Percentiles rank a stretch among this genome's conserved stretches.
Conservation (phyloP, 148 eudicot genomes). For the Nyssa sinensis region DNA sequence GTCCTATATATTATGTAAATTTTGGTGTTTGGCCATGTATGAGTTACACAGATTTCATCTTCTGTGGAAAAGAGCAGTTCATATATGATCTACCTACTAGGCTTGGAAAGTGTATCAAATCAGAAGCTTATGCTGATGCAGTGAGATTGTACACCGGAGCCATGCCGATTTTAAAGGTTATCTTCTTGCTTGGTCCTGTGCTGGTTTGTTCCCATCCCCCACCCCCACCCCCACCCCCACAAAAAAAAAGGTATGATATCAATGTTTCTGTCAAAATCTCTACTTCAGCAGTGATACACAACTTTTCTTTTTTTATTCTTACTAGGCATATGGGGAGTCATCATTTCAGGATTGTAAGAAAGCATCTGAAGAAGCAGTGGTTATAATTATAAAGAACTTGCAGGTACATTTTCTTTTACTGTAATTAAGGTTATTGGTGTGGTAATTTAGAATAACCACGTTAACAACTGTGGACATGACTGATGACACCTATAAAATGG, state of each 20-base stretch:
- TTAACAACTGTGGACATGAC: background rate
- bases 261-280: background rate
- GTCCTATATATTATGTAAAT: slow-evolving; percentile 1
- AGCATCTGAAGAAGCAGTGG: slow-evolving; percentile 89
- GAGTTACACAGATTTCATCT: slow-evolving; percentile 35
- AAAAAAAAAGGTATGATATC: background rate
- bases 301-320: slow-evolving; percentile 6
- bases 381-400: slow-evolving; percentile 66
- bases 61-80: slow-evolving; percentile 78
- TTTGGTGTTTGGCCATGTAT: slow-evolving; percentile 27
- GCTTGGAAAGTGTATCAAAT: slow-evolving; percentile 88
- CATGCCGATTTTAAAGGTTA: slow-evolving; percentile 96
- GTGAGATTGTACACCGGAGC: slow-evolving; percentile 96
- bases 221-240: slow-evolving; percentile 1
- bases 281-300: slow-evolving; percentile 6
- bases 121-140: slow-evolving; percentile 98
- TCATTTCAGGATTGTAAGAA: slow-evolving; percentile 90
- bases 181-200: slow-evolving; percentile 11
- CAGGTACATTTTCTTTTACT: slow-evolving; percentile 51
- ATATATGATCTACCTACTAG: slow-evolving; percentile 95
- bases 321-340: slow-evolving; percentile 89
- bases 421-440: background rate
- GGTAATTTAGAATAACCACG: background rate
- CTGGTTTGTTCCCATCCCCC: slow-evolving; percentile 6
- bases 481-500: background rate